Base-by-base conservation (phyloP, 345 rosid species). In the Cardamine resedifolia region DNA sequence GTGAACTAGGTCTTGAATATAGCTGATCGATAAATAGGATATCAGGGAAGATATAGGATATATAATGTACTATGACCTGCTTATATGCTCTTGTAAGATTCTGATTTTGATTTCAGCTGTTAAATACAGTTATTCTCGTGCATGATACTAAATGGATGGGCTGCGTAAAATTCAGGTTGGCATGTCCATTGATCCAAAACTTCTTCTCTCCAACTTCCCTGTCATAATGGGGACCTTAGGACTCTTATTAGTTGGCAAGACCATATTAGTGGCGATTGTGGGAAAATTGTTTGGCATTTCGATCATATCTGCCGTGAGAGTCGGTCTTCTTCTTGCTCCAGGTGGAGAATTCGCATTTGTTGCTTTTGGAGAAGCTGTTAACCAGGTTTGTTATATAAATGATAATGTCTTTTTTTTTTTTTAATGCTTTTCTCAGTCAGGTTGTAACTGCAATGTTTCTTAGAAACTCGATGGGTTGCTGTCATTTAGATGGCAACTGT, bases 341-440 rank as follows among this genome's bases (percentile, higher is more conserved):
- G 99, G 99, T 60, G 99, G 99, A 78, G 99, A 95, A 70, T 95
- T 95, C 41, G 99, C 99, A 51, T 95, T 95, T 78, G 99, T 95
- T 79, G 99, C 99, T 67, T 95, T 95, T 64, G 99, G 99, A 68
- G 99, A 95, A 80, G 96, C 99, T 41, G 97, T 95, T 74, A 95
- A 89, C 80, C 99, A 95, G 98, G 98, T 91, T 70, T 51, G 73
- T 51, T 58, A n/a, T 31, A 24, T 41, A 41, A 8, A 24, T 24
- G 51, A 41, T 41, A 36, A 41, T 9, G n/a, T 49, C 63, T 18
- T 45, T 28, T 16, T 39, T 16, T 51, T 62, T 26, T 27, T 58
- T n/a, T n/a, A n/a, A n/a, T 58, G 16, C 3, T 44, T 62, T 51
- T 64, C 48, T 48, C 39, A 50, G 39, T 49, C 34, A 44, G n/a